Percentiles rank a stretch among this genome's conserved stretches.
Evolutionary conservation across 1,284 basidiomycete species (phyloP).

Genomic region (Cutaneotrichosporon daszewskae): DNA sequence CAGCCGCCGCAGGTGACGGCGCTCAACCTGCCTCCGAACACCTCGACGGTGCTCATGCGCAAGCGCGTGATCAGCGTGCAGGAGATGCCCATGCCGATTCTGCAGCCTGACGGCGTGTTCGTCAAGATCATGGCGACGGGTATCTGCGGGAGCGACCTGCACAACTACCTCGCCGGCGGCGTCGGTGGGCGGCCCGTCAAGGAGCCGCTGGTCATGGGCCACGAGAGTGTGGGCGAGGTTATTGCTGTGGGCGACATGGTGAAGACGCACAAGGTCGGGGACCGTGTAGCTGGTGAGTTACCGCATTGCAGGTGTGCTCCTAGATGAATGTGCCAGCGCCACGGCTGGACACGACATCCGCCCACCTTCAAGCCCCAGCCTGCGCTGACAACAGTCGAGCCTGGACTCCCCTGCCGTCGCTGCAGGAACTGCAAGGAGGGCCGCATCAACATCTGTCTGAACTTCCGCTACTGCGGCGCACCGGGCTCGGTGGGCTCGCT

Average conservation of each 20-base stretch:
- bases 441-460: slow-evolving; percentile 58
- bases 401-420: slow-evolving; percentile 51
- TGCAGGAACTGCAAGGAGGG: slow-evolving; percentile 56
- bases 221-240: slow-evolving; percentile 45
- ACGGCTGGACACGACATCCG: too few relatives aligned
- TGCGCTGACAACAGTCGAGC: too few relatives aligned
- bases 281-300: slow-evolving; percentile 48
- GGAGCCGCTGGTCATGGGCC: slow-evolving; percentile 47
- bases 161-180: slow-evolving; percentile 40
- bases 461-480: slow-evolving; percentile 39
- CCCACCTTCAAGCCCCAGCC: too few relatives aligned
- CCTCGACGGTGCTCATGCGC: slow-evolving; percentile 33
- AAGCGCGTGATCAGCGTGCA: slow-evolving; percentile 35
- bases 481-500: slow-evolving; percentile 40
- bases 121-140: slow-evolving; percentile 41
- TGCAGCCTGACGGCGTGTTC: slow-evolving; percentile 44
- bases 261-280: slow-evolving; percentile 47
- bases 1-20: slow-evolving; percentile 33
- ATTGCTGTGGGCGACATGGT: slow-evolving; percentile 44
- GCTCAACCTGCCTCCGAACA: slow-evolving; percentile 35
- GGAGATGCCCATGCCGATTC: slow-evolving; percentile 32
- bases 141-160: slow-evolving; percentile 43
- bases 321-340: too few relatives aligned
- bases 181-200: slow-evolving; percentile 42
- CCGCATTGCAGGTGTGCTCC: too few relatives aligned